Evolutionary conservation across 257 asterid species (phyloP).

Genomic region (Solanum lignicaule): DNA sequence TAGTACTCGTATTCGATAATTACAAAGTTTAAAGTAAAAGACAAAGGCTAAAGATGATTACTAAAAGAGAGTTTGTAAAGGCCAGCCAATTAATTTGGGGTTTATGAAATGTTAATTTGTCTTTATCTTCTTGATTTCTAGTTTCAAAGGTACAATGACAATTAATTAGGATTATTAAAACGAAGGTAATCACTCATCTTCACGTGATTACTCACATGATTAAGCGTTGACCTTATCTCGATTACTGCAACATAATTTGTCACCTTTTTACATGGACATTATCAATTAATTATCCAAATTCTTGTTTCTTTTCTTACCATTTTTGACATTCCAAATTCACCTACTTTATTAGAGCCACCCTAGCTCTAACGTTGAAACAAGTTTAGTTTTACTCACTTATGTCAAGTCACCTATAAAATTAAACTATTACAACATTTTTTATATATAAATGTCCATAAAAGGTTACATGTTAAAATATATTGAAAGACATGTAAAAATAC

Average conservation of each 20-base stretch:
- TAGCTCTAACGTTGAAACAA: not conserved
- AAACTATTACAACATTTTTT: not conserved
- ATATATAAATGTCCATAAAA: not conserved
- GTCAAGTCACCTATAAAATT: not conserved
- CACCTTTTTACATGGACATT: not conserved
- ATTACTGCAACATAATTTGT: not conserved
- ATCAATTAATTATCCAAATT: not conserved
- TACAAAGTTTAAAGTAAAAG: not conserved
- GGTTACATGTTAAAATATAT: not conserved
- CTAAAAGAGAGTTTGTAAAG: not conserved
- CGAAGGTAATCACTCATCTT: not conserved
- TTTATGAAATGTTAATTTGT: conserved; percentile 1
- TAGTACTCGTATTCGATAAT: not conserved
- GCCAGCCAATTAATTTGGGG: not conserved
- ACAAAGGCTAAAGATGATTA: not conserved
- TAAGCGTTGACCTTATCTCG: conserved; percentile 11
- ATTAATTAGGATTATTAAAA: not conserved
- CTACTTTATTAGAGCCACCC: not conserved
- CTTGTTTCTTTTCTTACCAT: not conserved
- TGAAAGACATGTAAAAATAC: not conserved
- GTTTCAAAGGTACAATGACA: not conserved
- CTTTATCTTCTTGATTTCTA: not conserved
- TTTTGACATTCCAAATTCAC: not conserved
- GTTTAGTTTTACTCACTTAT: not conserved
- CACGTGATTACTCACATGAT: conserved; percentile 15